phyloP scores from a whole-genome alignment of 2,329 filamentous ascomycete genomes.

The Pseudogymnoascus sp. region DNA sequence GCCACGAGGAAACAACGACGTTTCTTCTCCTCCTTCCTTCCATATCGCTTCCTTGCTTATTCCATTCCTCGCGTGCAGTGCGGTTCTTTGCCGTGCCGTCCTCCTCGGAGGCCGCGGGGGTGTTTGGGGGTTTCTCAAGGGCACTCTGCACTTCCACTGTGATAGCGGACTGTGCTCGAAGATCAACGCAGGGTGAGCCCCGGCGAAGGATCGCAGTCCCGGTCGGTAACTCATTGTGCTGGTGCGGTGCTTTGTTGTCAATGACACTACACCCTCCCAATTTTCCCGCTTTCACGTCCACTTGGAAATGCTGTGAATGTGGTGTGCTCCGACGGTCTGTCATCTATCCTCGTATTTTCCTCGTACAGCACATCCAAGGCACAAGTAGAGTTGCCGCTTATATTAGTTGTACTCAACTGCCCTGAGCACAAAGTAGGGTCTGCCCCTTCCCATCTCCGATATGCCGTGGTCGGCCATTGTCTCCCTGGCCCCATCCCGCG shows the following conservation, averaged over 20 bases:
- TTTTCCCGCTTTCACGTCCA: neutral
- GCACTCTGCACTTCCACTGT: neutral
- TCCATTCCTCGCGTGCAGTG: neutral
- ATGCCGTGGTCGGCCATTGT: neutral
- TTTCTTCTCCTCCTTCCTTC: neutral
- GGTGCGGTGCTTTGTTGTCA: neutral
- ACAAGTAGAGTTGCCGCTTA: neutral
- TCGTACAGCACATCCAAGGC: neutral
- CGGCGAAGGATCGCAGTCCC: neutral
- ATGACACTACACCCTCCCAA: neutral
- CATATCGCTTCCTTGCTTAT: conserved; percentile 5
- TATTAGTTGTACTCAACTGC: neutral
- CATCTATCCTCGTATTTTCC: neutral
- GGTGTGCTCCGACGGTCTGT: neutral
- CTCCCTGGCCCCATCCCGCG: neutral
- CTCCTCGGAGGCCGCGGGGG: neutral
- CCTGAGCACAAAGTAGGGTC: neutral
- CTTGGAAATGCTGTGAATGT: neutral
- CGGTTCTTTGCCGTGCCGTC: neutral
- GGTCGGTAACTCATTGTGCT: neutral
- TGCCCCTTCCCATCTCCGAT: neutral
- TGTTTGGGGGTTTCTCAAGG: neutral
- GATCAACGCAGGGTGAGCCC: conserved; percentile 7
- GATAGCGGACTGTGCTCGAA: neutral
- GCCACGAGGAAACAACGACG: neutral